Evolutionary conservation across 768 basidiomycete genomes (phyloP).

Genomic region (Chlorophyllum brunneum): DNA sequence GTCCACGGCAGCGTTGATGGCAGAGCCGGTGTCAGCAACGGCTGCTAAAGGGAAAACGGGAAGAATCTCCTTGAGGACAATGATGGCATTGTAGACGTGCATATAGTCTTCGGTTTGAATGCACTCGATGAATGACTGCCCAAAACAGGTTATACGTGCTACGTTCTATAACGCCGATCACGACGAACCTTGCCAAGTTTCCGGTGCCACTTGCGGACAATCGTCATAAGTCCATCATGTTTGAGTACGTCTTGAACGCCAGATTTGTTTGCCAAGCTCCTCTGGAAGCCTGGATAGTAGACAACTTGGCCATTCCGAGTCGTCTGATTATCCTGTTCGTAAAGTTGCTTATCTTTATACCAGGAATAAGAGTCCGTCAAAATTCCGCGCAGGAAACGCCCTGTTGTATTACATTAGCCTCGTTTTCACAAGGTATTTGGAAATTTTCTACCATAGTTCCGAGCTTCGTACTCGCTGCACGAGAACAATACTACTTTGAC

Average conservation of each 20-base stretch:
- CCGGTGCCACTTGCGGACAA: conserved; percentile 83
- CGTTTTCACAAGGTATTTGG: not conserved
- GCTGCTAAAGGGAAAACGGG: conserved; percentile 80
- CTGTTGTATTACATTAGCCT: conserved; percentile 32
- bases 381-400: conserved; percentile 82
- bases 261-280: conserved; percentile 41
- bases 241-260: conserved; percentile 51
- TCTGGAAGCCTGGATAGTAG: conserved; percentile 69
- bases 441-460: conserved; percentile 74
- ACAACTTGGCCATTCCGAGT: conserved; percentile 57
- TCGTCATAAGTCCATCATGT: conserved; percentile 66
- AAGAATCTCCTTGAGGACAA: conserved; percentile 87
- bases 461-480: conserved; percentile 94
- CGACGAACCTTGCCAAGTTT: conserved; percentile 60
- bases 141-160: conserved; percentile 2
- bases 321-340: conserved; percentile 65
- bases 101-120: conserved; percentile 90
- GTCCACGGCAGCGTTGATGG: conserved; percentile 59
- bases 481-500: conserved; percentile 84
- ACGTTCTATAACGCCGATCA: not conserved
- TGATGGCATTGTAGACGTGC: conserved; percentile 96
- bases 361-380: conserved; percentile 77
- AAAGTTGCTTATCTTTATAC: conserved; percentile 73
- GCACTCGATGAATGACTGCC: conserved; percentile 73
- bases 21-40: conserved; percentile 45